Percentiles rank a stretch among this genome's conserved stretches.
Conservation (phyloP, 495 filamentous ascomycete species). For the Copromyces sp. region DNA sequence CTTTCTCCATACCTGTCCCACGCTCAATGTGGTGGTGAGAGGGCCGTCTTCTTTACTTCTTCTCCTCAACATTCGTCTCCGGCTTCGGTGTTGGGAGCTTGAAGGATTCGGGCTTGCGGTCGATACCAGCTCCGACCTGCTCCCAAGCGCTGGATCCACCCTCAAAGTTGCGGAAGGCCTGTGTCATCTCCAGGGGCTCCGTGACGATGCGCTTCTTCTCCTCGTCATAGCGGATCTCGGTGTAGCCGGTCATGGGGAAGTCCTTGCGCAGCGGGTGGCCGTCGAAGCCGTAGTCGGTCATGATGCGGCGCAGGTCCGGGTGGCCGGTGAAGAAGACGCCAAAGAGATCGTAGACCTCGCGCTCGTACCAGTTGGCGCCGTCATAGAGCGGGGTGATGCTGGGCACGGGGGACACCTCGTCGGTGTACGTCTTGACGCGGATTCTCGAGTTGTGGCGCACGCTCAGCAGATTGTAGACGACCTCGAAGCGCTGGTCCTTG, state of each 20-base stretch:
- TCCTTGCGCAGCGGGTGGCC: conserved; percentile 96
- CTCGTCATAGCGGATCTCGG: conserved; percentile 94
- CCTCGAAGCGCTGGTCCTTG: conserved; percentile 85
- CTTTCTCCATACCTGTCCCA: neutral
- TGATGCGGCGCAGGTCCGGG: conserved; percentile 93
- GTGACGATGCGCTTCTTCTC: conserved; percentile 99
- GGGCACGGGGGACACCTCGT: conserved; percentile 91
- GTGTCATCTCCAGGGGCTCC: conserved; percentile 92
- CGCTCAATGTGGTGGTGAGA: neutral
- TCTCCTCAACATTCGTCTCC: conserved; percentile 81
- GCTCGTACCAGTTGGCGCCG: conserved; percentile 97
- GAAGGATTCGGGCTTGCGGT: conserved; percentile 79
- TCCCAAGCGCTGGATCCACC: conserved; percentile 77
- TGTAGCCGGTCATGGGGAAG: conserved; percentile 97
- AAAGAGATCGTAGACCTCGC: conserved; percentile 95
- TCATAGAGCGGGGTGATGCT: conserved; percentile 78
- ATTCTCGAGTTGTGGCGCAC: conserved; percentile 94
- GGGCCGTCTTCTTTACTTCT: conserved; percentile 54
- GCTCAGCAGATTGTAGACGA: conserved; percentile 95
- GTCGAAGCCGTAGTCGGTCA: conserved; percentile 99
- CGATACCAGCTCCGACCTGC: conserved; percentile 72
- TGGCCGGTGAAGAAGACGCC: conserved; percentile 94
- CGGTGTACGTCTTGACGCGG: conserved; percentile 96
- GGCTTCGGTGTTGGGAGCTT: conserved; percentile 93
- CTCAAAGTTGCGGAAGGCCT: conserved; percentile 99